Percentiles rank a stretch among this genome's conserved stretches.
Evolutionary conservation across 2,329 filamentous ascomycete species (phyloP).

Genomic region (Rhynchosporium agropyri): DNA sequence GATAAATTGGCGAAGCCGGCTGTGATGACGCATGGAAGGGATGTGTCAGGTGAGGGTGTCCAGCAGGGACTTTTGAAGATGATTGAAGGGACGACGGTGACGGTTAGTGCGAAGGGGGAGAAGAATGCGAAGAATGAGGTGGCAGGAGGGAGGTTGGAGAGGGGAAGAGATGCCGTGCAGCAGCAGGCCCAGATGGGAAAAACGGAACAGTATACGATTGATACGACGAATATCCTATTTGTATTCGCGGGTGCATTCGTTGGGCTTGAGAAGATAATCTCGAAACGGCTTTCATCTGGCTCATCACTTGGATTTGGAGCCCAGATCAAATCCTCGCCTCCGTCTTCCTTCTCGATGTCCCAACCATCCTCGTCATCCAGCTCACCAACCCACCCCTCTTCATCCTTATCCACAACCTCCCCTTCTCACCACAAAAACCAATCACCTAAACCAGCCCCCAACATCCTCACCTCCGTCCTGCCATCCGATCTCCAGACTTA

Average conservation of each 20-base stretch:
- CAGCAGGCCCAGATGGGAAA: slow-evolving; percentile 29
- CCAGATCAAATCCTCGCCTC: slow-evolving; percentile 62
- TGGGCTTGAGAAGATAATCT: slow-evolving; percentile 82
- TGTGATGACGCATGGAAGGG: slow-evolving; percentile 74
- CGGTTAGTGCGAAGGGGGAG: slow-evolving; percentile 84
- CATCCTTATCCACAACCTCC: slow-evolving; percentile 35
- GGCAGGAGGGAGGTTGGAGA: slow-evolving; percentile 37
- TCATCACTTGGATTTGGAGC: slow-evolving; percentile 90
- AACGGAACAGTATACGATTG: slow-evolving; percentile 66
- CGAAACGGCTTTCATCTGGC: slow-evolving; percentile 82
- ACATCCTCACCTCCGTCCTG: slow-evolving; percentile 57
- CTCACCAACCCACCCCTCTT: slow-evolving; percentile 39
- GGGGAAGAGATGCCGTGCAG: slow-evolving; percentile 28
- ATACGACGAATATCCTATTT: slow-evolving; percentile 96
- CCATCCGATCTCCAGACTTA: slow-evolving; percentile 80
- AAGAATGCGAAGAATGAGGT: slow-evolving; percentile 34
- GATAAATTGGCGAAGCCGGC: slow-evolving; percentile 95
- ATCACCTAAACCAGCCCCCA: background rate
- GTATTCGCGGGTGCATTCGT: slow-evolving; percentile 96
- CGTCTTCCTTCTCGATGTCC: slow-evolving; percentile 59
- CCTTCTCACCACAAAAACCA: too few relatives aligned
- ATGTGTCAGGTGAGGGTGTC: slow-evolving; percentile 94
- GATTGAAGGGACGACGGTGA: slow-evolving; percentile 92
- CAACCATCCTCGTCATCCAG: slow-evolving; percentile 50
- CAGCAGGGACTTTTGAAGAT: slow-evolving; percentile 96